These are phyloP conservation scores for Verticillium longisporum DNA, from an alignment of 2,329 filamentous ascomycete species.

Conservation along the genomic window DNA sequence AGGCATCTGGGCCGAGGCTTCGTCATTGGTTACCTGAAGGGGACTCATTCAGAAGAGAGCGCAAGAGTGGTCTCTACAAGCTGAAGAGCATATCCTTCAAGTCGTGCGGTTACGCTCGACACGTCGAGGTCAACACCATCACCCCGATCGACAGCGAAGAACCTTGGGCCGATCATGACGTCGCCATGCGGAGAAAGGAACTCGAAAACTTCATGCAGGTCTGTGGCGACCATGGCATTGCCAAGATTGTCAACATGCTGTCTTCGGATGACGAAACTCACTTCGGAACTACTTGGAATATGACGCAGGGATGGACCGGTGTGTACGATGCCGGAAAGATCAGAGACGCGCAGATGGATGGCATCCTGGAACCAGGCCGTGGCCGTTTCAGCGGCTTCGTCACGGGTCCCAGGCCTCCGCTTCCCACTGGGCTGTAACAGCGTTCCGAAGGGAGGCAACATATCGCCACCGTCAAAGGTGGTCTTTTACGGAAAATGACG, in stretches of 20 bases:
- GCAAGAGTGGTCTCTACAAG: conserved; percentile 16
- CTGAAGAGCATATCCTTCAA: conserved; percentile 41
- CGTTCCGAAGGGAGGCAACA: neutral
- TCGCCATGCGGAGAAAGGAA: conserved; percentile 5
- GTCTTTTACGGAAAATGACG: too few species aligned
- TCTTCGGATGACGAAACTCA: conserved; percentile 18
- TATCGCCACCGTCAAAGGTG: neutral
- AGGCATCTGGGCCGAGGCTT: neutral
- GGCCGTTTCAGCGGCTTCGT: conserved; percentile 33
- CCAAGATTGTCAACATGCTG: conserved; percentile 23
- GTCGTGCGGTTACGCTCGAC: conserved; percentile 53
- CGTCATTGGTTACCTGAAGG: neutral
- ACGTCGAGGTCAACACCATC: conserved; percentile 34
- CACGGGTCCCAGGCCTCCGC: neutral
- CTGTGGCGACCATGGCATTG: conserved; percentile 27
- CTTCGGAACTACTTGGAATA: conserved; percentile 23
- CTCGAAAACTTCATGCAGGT: conserved; percentile 24
- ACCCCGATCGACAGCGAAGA: conserved; percentile 19
- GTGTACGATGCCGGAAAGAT: conserved; percentile 23
- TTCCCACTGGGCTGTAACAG: neutral
- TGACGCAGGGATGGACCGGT: conserved; percentile 28
- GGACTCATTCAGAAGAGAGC: conserved; percentile 10
- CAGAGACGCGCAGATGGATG: conserved; percentile 26
- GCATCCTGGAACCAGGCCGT: conserved; percentile 24
- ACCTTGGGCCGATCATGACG: conserved; percentile 7